These are phyloP conservation scores for Populus simonii DNA, from an alignment of 345 rosid genomes.

Conservation along the genomic window DNA sequence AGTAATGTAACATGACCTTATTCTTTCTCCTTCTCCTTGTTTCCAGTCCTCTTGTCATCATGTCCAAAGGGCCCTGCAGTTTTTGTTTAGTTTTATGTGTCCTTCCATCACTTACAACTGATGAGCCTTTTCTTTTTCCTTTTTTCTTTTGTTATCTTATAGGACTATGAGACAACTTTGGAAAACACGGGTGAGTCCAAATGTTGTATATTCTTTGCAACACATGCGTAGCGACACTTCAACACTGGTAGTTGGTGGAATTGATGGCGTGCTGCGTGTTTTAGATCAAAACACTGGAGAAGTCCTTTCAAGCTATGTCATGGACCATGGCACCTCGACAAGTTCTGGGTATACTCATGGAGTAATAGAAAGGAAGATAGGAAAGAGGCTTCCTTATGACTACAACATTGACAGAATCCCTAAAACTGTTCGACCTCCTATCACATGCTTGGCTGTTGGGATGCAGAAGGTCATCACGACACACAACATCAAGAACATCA, in stretches of 20 bases:
- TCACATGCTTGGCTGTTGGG: constrained; percentile 76
- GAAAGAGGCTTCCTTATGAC: constrained; percentile 43
- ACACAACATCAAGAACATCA: constrained; percentile 56
- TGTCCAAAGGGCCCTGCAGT: too few relatives aligned
- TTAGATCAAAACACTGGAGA: constrained; percentile 65
- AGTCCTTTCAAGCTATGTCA: constrained; percentile 46
- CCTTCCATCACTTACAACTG: not conserved
- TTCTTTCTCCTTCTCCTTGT: not conserved
- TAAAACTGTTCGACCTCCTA: constrained; percentile 53
- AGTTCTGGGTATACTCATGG: constrained; percentile 18
- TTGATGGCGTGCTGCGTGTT: constrained; percentile 77
- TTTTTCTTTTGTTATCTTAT: constrained; percentile 9
- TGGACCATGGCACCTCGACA: constrained; percentile 32
- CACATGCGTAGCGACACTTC: constrained; percentile 55
- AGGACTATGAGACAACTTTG: constrained; percentile 78
- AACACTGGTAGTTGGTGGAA: constrained; percentile 68
- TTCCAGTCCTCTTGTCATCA: not conserved
- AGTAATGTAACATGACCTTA: not conserved
- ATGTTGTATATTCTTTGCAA: constrained; percentile 66
- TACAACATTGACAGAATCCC: constrained; percentile 46
- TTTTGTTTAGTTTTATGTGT: not conserved
- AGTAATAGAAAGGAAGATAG: constrained; percentile 41
- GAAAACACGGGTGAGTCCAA: constrained; percentile 71
- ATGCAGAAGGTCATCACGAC: constrained; percentile 76
- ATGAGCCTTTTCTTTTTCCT: not conserved